These are phyloP conservation scores for Aspergillus carlsbadensis DNA, from an alignment of 495 filamentous ascomycete species.

Conservation along the genomic window DNA sequence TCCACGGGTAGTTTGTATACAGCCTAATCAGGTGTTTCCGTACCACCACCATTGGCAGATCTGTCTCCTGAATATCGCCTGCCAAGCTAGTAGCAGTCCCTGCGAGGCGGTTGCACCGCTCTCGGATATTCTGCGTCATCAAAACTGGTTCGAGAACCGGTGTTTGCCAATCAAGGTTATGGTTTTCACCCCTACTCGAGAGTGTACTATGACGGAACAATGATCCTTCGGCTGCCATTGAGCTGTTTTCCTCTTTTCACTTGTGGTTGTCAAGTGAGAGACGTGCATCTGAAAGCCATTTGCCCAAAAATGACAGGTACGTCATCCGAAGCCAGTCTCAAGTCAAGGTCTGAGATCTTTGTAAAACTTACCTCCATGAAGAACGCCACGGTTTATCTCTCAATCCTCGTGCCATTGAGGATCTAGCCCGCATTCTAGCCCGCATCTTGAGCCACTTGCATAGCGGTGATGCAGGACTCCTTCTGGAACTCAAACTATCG, in stretches of 20 bases:
- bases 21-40: no score
- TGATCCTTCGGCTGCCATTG: background rate
- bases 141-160: background rate
- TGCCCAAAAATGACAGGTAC: slow-evolving; percentile 24
- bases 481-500: background rate
- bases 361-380: background rate
- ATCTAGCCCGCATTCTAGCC: no score
- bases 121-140: background rate
- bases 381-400: background rate
- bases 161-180: background rate
- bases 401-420: no score
- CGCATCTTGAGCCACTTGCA: background rate
- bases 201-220: background rate
- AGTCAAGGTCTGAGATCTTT: slow-evolving; percentile 23
- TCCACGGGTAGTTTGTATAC: no score
- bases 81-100: background rate
- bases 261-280: slow-evolving; percentile 12
- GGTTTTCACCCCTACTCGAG: background rate
- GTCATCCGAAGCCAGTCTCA: slow-evolving; percentile 29
- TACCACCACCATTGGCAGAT: no score
- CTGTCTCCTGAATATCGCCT: background rate
- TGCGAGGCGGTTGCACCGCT: background rate
- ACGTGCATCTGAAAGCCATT: slow-evolving; percentile 18
- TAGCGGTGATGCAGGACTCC: background rate
- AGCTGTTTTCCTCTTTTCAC: background rate